Base-by-base conservation (phyloP, 2,329 filamentous ascomycete species). In the Chrysoporthe deuterocubensis region DNA sequence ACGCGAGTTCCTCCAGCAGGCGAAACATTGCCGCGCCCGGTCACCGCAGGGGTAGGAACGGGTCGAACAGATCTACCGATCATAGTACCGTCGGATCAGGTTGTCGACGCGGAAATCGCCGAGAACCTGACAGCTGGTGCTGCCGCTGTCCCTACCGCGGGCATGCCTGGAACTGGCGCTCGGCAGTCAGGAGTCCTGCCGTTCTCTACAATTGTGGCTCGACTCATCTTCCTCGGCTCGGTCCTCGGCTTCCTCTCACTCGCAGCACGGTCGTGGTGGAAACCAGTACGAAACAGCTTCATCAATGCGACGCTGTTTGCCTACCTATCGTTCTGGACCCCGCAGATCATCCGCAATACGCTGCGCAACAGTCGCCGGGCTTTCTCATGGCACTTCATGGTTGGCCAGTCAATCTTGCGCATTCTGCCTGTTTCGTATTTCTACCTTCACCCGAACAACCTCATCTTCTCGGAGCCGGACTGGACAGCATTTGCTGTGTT, bases 291-390 rank as follows among this genome's bases (percentile, higher is more conserved):
- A 46, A 80, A 83, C 34, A 75, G 81, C 62, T 90, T 90, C 76
- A 81, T 87, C 73, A 87, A 94, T 75, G 71, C 84, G 2, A 81
- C 97, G 32, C 85, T 87, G 2, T 88, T 95, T 73, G 72, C 86
- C 64, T 97, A 97, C 76, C 87, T 97, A 57, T 97, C 94, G 26
- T 90, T 97, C 76, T 98, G 95, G 95, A 76, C 90, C 0, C 95
- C 96, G 0, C 96, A 99, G 77, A 97, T 98, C 72, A 88, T 92
- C 75, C 92, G 96, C 70, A 99, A 99, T 77, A 84, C 92, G 64
- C 89, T 92, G 79, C 92, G 95, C 65, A 97, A 97, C 79, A 97
- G 94, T 78, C 92, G 94, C 52, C 92, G 92, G 74, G 94, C 95
- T 0, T 84, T 98, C n/a, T 87, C 90, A 3, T 97, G 94, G 94